Conservation (phyloP, 2,329 filamentous ascomycete genomes). For the Fusarium devonianum region DNA sequence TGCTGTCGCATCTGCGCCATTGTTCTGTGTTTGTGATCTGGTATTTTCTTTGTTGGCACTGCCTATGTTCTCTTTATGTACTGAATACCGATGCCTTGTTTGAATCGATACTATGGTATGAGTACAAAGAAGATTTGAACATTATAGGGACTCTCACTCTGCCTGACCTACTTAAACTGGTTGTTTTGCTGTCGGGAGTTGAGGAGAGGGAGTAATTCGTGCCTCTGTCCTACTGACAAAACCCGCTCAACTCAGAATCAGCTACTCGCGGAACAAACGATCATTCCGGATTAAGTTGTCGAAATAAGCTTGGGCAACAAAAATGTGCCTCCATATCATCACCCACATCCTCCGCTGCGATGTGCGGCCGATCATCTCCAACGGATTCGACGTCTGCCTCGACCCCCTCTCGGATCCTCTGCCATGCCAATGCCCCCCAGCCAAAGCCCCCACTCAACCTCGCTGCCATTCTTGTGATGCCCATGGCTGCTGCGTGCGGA, state of each 20-base stretch:
- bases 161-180: neutral
- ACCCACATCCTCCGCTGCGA: constrained; percentile 44
- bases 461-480: constrained; percentile 33
- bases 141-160: neutral
- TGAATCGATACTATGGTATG: neutral
- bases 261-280: neutral
- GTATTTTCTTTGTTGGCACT: neutral
- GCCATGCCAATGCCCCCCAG: no score
- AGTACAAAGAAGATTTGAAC: constrained; percentile 10
- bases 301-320: neutral
- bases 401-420: constrained; percentile 35
- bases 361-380: constrained; percentile 39
- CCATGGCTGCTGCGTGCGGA: constrained; percentile 42
- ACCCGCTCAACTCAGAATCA: neutral
- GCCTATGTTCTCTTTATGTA: neutral
- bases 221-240: neutral
- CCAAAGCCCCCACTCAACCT: no score
- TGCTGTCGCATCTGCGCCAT: neutral
- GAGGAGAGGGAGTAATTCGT: neutral
- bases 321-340: constrained; percentile 40
- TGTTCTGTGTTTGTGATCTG: neutral
- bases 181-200: neutral
- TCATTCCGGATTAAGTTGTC: neutral
- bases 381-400: constrained; percentile 31
- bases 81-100: constrained; percentile 4